Conservation (phyloP, 2,329 filamentous ascomycete genomes). For the Aspergillus pseudoviridinutans region DNA sequence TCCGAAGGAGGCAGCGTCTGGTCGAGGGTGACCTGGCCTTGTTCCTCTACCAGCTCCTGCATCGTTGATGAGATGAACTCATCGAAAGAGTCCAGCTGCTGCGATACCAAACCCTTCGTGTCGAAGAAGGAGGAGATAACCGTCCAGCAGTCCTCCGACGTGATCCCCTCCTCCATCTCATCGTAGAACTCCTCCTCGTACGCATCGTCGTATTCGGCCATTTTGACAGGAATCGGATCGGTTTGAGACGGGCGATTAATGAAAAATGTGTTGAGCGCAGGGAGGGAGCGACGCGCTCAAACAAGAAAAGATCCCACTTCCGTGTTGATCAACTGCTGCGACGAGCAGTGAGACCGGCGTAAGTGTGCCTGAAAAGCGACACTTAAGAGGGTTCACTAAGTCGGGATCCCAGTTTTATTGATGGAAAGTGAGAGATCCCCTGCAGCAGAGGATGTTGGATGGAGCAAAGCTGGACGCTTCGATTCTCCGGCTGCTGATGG, state of each 20-base stretch:
- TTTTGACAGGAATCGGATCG: constrained; percentile 28
- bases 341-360: constrained; percentile 5
- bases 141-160: constrained; percentile 96
- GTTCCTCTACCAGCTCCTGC: constrained; percentile 90
- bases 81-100: constrained; percentile 97
- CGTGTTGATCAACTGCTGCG: constrained; percentile 9
- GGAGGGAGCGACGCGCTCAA: constrained; percentile 24
- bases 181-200: constrained; percentile 68
- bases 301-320: constrained; percentile 16
- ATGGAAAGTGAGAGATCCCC: constrained; percentile 23
- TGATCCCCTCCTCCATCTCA: constrained; percentile 70
- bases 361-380: not conserved
- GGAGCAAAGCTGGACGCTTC: constrained; percentile 17
- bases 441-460: constrained; percentile 21
- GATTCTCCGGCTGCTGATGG: constrained; percentile 22
- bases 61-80: constrained; percentile 94
- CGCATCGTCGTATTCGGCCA: constrained; percentile 58
- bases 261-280: constrained; percentile 16
- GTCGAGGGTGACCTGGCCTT: constrained; percentile 86
- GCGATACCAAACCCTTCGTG: constrained; percentile 88
- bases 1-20: constrained; percentile 76
- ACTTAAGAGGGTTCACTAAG: constrained; percentile 11
- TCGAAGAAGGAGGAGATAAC: constrained; percentile 98
- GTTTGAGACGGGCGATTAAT: constrained; percentile 1
- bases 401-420: constrained; percentile 20